Evolutionary conservation across 352 stramenopile genomes (phyloP).

Genomic region (Pythium monospermum): DNA sequence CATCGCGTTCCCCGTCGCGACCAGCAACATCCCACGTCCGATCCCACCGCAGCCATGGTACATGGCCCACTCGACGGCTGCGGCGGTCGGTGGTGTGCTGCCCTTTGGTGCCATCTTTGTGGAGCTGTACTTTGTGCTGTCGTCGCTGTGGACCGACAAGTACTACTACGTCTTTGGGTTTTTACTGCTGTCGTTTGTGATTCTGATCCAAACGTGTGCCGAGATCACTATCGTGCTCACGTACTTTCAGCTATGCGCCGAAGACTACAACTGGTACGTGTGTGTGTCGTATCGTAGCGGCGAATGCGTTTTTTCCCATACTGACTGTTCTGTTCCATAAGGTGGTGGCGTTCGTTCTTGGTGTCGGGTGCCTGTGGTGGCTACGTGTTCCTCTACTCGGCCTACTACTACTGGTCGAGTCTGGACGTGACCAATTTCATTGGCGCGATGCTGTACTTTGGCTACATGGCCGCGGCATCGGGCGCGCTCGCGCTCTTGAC

Average conservation of each 20-base stretch:
- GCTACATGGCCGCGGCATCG: conserved; percentile 99
- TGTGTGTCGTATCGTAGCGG: too few species aligned
- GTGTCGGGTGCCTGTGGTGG: conserved; percentile 94
- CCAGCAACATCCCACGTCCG: conserved; percentile 96
- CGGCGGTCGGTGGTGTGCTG: conserved; percentile 95
- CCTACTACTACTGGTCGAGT: conserved; percentile 96
- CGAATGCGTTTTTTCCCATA: too few species aligned
- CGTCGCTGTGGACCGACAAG: conserved; percentile 97
- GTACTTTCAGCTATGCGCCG: conserved; percentile 99
- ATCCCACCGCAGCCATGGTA: conserved; percentile 99
- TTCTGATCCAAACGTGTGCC: conserved; percentile 97
- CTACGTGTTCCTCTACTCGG: conserved; percentile 99
- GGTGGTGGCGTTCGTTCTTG: conserved; percentile 98
- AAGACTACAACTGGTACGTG: conserved; percentile 99
- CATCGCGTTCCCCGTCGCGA: conserved; percentile 96
- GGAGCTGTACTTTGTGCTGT: conserved; percentile 99
- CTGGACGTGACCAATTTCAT: conserved; percentile 94
- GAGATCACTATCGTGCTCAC: conserved; percentile 99
- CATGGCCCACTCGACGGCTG: conserved; percentile 91
- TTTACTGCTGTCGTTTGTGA: conserved; percentile 97
- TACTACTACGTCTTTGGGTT: conserved; percentile 99
- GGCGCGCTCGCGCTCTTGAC: conserved; percentile 95
- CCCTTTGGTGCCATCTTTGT: conserved; percentile 99
- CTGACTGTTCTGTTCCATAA: conserved; percentile 12
- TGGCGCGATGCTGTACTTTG: conserved; percentile 94